Evolutionary conservation across 306 rosid species (phyloP), one percentile per base, ranked within the genome.

Genomic region (Hylodesmum podocarpum): DNA sequence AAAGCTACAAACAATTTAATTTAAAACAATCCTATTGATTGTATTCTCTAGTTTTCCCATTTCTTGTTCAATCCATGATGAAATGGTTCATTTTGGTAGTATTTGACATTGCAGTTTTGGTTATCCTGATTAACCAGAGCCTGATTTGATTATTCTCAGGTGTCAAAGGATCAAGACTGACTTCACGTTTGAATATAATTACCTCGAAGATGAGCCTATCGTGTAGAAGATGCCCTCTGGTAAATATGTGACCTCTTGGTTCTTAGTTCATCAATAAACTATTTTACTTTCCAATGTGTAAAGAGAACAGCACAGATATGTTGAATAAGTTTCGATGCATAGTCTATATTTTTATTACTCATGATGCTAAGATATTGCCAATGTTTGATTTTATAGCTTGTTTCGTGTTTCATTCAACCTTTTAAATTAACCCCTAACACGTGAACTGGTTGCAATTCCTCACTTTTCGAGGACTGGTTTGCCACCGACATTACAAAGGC

Each of bases 151-250:
- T 70, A 8, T 78, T 73, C 47, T 61, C 90, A 92, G 96, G 97
- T 92, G 97, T 77, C 97, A 92, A 65, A 84, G 97, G 82, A 92
- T 92, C 84, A 92, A 92, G 86, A 89, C 96, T 0, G 97, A 92
- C 75, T 92, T 92, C 85, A 89, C 96, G 25, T 92, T 92, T 70
- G 97, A 92, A 81, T 92, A 92, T 55, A 90, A 90, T 81, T 88
- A 90, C 72, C 97, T 92, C 40, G 97, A 92, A 87, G 97, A 92
- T 72, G 97, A 92, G 76, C 96, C 87, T 76, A 77, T 87, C 43
- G 88, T 74, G 39, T 28, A 19, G 81, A 39, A 33, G 59, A 69
- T 82, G 77, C 63, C 61, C 43, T 31, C 25, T 57, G 65, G 81
- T 74, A 73, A 54, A 41, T 39, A 58, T 71, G 73, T 16, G 19